Conservation (phyloP, 192 early-diverging fungal genomes). For the Phycomyces blakesleeanus region DNA sequence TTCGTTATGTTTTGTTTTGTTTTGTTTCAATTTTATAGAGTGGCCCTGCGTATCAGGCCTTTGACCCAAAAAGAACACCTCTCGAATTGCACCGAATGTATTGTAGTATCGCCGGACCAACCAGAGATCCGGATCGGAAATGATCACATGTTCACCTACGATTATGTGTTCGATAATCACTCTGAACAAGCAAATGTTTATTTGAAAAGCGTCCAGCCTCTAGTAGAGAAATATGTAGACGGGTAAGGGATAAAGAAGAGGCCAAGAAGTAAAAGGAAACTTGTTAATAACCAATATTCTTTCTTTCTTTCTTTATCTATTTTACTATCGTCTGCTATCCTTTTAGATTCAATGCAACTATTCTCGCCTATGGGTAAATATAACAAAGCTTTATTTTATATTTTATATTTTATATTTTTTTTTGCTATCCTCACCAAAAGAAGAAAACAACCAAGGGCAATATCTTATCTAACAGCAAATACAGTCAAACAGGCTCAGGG, state of each 20-base stretch:
- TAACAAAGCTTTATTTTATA: no score
- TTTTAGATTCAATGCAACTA: background rate
- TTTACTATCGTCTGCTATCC: background rate
- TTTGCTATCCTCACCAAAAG: background rate
- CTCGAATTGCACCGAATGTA: slow-evolving; percentile 55
- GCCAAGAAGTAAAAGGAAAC: background rate
- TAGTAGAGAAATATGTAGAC: slow-evolving; percentile 68
- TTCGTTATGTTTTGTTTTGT: no score
- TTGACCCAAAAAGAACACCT: slow-evolving; percentile 70
- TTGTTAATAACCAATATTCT: background rate
- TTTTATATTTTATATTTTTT: no score
- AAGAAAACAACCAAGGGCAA: no score
- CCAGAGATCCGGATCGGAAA: slow-evolving; percentile 60
- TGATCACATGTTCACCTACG: slow-evolving; percentile 65
- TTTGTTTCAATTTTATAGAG: slow-evolving; percentile 49
- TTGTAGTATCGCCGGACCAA: slow-evolving; percentile 51
- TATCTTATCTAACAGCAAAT: background rate
- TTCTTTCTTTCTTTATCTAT: background rate
- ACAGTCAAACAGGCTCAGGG: slow-evolving; percentile 84
- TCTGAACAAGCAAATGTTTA: slow-evolving; percentile 57
- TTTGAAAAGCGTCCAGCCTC: slow-evolving; percentile 48
- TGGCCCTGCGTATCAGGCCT: slow-evolving; percentile 77
- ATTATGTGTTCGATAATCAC: slow-evolving; percentile 57
- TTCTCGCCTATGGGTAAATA: slow-evolving; percentile 73
- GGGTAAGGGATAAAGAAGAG: slow-evolving; percentile 55